Percentiles rank a stretch among this genome's conserved stretches.
phyloP scores from a whole-genome alignment of 768 basidiomycete species.

The Boletellus emodensis region DNA sequence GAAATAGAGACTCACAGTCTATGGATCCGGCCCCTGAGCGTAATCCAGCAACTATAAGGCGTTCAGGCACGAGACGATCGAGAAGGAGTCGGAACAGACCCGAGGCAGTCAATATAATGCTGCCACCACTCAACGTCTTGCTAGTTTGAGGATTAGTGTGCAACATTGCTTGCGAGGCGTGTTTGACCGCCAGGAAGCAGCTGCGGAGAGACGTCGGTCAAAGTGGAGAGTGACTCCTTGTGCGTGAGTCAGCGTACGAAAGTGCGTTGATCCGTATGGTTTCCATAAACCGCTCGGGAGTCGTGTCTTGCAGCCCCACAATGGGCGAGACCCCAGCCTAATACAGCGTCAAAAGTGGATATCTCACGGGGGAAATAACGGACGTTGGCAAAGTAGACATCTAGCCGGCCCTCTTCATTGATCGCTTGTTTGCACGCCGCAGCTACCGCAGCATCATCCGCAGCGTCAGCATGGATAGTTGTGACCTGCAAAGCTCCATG shows the following conservation, averaged over 20 bases:
- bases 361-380: slow-evolving; percentile 15
- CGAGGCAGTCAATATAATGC: slow-evolving; percentile 86
- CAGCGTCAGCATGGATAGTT: slow-evolving; percentile 74
- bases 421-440: slow-evolving; percentile 67
- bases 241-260: slow-evolving; percentile 38
- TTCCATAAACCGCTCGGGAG: slow-evolving; percentile 67
- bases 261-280: slow-evolving; percentile 72
- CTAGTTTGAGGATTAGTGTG: slow-evolving; percentile 60
- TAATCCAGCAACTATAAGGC: slow-evolving; percentile 70
- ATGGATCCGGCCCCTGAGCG: slow-evolving; percentile 77
- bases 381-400: slow-evolving; percentile 96
- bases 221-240: not conserved
- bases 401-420: slow-evolving; percentile 78
- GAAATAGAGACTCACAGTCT: slow-evolving; percentile 56
- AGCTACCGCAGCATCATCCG: slow-evolving; percentile 67
- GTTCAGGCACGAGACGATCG: not conserved
- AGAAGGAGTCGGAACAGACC: slow-evolving; percentile 38
- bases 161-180: slow-evolving; percentile 81
- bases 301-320: slow-evolving; percentile 46
- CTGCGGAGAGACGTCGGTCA: slow-evolving; percentile 36
- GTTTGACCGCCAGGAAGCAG: slow-evolving; percentile 85
- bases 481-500: slow-evolving; percentile 60
- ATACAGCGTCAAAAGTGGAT: slow-evolving; percentile 1
- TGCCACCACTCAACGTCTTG: slow-evolving; percentile 68
- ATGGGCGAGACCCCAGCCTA: slow-evolving; percentile 65